phyloP scores from a whole-genome alignment of 2,329 filamentous ascomycete genomes.

The Fusarium newnesense region DNA sequence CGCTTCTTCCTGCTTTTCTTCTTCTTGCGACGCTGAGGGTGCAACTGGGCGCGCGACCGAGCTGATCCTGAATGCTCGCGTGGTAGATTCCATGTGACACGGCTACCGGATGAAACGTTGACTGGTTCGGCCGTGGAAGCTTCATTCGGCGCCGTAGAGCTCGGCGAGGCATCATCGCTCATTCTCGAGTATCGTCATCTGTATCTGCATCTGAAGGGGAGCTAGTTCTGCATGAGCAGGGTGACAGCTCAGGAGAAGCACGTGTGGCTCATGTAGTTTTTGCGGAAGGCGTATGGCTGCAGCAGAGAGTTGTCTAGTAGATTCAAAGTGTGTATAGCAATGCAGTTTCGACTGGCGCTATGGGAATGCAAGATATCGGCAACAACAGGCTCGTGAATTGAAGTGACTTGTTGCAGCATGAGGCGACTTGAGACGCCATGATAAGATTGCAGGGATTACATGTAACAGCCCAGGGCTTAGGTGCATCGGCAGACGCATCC shows the following conservation, averaged over 20 bases:
- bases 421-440: constrained; percentile 35
- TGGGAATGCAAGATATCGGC: constrained; percentile 9
- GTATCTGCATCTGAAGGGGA: constrained; percentile 39
- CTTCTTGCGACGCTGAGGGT: constrained; percentile 49
- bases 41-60: constrained; percentile 38
- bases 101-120: constrained; percentile 26
- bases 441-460: constrained; percentile 42
- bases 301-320: background rate
- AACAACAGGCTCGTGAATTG: constrained; percentile 19
- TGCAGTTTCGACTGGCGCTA: constrained; percentile 11
- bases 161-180: constrained; percentile 62
- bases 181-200: constrained; percentile 56
- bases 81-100: constrained; percentile 31
- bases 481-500: constrained; percentile 1
- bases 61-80: constrained; percentile 22
- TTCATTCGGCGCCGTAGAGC: constrained; percentile 50
- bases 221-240: constrained; percentile 48
- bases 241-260: constrained; percentile 39
- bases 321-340: background rate
- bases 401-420: constrained; percentile 28
- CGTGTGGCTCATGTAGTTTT: constrained; percentile 41
- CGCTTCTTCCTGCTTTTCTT: constrained; percentile 52
- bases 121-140: constrained; percentile 30
- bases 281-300: background rate
- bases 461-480: constrained; percentile 7